Conservation (phyloP, 108 stramenopile genomes). For the Nitzschia sp. region DNA sequence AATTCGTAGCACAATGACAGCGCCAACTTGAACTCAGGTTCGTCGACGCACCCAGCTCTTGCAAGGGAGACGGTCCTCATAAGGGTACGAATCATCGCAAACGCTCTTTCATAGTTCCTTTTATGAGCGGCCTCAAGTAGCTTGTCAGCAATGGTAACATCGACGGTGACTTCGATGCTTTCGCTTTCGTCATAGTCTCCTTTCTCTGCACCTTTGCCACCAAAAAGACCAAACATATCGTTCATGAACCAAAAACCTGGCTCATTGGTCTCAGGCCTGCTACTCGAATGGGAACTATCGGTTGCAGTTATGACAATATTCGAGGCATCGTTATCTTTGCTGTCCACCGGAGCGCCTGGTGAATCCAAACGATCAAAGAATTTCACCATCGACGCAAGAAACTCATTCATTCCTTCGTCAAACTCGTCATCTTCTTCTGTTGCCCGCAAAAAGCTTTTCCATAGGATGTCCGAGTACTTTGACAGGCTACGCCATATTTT, state of each 20-base stretch:
- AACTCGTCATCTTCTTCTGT: slow-evolving; percentile 81
- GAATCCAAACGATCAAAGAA: slow-evolving; percentile 67
- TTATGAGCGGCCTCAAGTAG: neutral
- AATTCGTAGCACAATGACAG: slow-evolving; percentile 73
- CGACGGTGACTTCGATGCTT: slow-evolving; percentile 27
- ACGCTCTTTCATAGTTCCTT: slow-evolving; percentile 41
- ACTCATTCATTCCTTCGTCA: slow-evolving; percentile 77
- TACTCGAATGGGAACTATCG: slow-evolving; percentile 19
- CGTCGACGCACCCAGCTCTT: slow-evolving; percentile 60
- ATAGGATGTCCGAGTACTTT: slow-evolving; percentile 67
- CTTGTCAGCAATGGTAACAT: neutral
- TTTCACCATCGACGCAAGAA: slow-evolving; percentile 59
- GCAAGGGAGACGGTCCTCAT: slow-evolving; percentile 72
- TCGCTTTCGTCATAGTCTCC: neutral
- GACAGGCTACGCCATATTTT: slow-evolving; percentile 55
- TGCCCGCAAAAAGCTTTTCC: slow-evolving; percentile 77
- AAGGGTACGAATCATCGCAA: slow-evolving; percentile 43
- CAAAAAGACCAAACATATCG: slow-evolving; percentile 56
- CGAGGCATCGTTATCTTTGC: neutral
- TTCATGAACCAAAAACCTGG: slow-evolving; percentile 53
- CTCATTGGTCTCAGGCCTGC: slow-evolving; percentile 13
- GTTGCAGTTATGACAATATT: slow-evolving; percentile 31
- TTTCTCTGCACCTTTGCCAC: neutral
- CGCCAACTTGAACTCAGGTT: slow-evolving; percentile 69
- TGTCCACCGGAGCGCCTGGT: slow-evolving; percentile 9